Evolutionary conservation across 306 rosid species (phyloP).

Genomic region (Prunus persica): DNA sequence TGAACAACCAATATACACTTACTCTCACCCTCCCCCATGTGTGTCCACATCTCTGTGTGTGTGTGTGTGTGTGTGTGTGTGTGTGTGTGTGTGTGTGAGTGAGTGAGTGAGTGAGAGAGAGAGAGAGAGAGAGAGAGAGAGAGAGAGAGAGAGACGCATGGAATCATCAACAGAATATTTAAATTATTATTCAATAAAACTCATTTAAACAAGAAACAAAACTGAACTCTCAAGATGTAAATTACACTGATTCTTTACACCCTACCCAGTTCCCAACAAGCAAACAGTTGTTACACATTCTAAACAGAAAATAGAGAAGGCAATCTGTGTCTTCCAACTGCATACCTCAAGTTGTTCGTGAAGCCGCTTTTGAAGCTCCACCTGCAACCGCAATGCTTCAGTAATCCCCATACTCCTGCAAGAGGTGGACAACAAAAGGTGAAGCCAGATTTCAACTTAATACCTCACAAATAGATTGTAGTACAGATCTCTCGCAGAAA

Average conservation of each 20-base stretch:
- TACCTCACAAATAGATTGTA: background rate
- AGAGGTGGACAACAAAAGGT: conserved; percentile 10
- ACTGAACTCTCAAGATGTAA: too few species aligned
- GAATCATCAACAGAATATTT: background rate
- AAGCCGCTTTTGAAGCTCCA: conserved; percentile 97
- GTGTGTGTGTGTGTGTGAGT: too few species aligned
- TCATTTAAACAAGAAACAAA: background rate
- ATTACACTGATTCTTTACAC: background rate
- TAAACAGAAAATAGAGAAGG: background rate
- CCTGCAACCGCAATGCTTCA: conserved; percentile 87
- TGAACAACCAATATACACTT: background rate
- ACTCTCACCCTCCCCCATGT: background rate
- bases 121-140: too few species aligned
- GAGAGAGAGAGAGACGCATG: background rate
- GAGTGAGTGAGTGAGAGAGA: too few species aligned
- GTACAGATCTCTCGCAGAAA: background rate
- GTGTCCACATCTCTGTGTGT: background rate
- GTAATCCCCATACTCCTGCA: conserved; percentile 81
- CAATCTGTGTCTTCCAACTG: conserved; percentile 4
- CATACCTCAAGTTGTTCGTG: conserved; percentile 98
- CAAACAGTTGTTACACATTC: background rate
- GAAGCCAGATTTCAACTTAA: conserved; percentile 7
- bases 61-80: too few species aligned
- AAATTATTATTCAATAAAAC: background rate
- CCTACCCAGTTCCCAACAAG: background rate